Evolutionary conservation across 345 rosid species (phyloP).

Genomic region (Carallia brachiata): DNA sequence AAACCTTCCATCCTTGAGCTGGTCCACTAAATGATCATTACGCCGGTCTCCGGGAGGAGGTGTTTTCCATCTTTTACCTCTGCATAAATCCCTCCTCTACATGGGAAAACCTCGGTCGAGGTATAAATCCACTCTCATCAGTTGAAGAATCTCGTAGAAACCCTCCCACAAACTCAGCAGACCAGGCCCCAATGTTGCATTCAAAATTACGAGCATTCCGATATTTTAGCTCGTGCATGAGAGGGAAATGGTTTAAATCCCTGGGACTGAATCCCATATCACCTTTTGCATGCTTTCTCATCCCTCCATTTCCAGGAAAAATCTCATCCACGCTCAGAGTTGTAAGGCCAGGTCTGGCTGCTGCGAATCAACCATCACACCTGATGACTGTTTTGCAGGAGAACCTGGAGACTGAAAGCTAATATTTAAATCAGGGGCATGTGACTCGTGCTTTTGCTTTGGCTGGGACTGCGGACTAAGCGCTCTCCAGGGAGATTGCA

Average conservation of each 20-base stretch:
- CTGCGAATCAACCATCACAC: constrained; percentile 70
- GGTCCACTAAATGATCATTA: background rate
- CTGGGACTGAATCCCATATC: constrained; percentile 5
- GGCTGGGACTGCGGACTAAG: constrained; percentile 48
- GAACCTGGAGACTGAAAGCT: constrained; percentile 87
- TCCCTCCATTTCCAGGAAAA: background rate
- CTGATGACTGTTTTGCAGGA: constrained; percentile 73
- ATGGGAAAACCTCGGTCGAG: background rate
- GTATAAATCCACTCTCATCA: background rate
- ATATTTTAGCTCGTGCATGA: background rate
- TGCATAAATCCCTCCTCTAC: constrained; percentile 6
- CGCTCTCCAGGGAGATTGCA: constrained; percentile 63
- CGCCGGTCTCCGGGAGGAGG: background rate
- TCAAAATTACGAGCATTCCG: constrained; percentile 6
- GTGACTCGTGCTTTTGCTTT: constrained; percentile 63
- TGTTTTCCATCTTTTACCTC: constrained; percentile 2
- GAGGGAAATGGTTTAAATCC: background rate
- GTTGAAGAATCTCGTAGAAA: background rate
- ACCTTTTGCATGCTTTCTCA: constrained; percentile 6
- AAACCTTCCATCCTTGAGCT: background rate
- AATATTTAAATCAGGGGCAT: constrained; percentile 86
- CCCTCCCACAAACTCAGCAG: constrained; percentile 1
- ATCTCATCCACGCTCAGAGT: constrained; percentile 38
- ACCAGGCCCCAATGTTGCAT: constrained; percentile 4
- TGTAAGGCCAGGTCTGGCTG: constrained; percentile 97